Conservation (phyloP, 1,284 basidiomycete species). For the Stygiomarasmius scandens region DNA sequence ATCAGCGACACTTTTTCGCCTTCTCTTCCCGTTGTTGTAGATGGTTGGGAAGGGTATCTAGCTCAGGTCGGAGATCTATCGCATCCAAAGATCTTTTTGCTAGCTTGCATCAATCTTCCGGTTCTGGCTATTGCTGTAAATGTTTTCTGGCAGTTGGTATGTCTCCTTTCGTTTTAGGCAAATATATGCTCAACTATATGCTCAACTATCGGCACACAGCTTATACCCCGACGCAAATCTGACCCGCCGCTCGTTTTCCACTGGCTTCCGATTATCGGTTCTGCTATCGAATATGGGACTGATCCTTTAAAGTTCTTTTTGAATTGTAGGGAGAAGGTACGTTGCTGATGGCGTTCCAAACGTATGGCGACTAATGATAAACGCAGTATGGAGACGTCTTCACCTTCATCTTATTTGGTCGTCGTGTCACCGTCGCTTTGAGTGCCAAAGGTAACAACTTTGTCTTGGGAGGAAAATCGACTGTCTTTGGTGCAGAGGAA, state of each 20-base stretch:
- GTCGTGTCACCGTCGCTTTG: constrained; percentile 89
- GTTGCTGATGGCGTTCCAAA: constrained; percentile 19
- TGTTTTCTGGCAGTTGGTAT: constrained; percentile 41
- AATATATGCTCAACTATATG: neutral
- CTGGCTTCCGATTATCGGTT: constrained; percentile 79
- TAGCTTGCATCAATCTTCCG: constrained; percentile 39
- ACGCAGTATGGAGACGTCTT: constrained; percentile 76
- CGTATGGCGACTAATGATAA: constrained; percentile 1
- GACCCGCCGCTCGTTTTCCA: constrained; percentile 84
- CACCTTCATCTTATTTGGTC: constrained; percentile 89
- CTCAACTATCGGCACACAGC: constrained; percentile 25
- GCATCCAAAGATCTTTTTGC: constrained; percentile 31
- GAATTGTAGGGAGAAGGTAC: constrained; percentile 80
- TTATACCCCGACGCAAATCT: constrained; percentile 57
- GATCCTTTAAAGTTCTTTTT: constrained; percentile 84
- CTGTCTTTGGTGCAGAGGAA: constrained; percentile 93
- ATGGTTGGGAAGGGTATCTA: constrained; percentile 50
- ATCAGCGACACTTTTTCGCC: neutral
- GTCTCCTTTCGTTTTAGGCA: constrained; percentile 6
- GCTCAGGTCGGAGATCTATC: constrained; percentile 42
- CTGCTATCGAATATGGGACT: constrained; percentile 76
- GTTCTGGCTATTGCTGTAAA: constrained; percentile 41
- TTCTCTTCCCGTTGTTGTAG: constrained; percentile 34
- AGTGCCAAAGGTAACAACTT: constrained; percentile 95
- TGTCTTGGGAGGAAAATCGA: constrained; percentile 90